Evolutionary conservation across 352 stramenopile genomes (phyloP).

Genomic region (Globisporangium viniferum): DNA sequence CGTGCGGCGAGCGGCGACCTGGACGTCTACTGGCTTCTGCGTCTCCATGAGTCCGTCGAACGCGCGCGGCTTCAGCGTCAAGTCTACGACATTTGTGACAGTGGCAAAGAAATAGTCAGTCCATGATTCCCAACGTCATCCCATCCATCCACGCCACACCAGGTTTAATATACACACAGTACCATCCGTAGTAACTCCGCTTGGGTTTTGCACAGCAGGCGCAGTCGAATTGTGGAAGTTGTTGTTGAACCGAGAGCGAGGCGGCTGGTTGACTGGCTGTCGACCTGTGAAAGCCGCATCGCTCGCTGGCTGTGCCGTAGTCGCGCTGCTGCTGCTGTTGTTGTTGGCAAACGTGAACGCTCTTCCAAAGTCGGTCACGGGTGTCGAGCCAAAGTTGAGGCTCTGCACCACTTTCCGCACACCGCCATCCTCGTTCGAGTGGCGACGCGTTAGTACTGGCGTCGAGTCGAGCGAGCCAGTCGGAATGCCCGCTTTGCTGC

Average conservation of each 20-base stretch:
- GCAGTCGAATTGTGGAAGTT: constrained; percentile 33
- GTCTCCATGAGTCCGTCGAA: constrained; percentile 21
- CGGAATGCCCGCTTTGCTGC: background rate
- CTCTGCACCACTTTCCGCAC: constrained; percentile 38
- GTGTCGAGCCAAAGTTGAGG: constrained; percentile 44
- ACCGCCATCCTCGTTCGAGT: constrained; percentile 21
- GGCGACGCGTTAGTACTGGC: constrained; percentile 41
- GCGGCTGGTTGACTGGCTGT: constrained; percentile 37
- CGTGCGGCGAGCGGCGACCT: constrained; percentile 20
- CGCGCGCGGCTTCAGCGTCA: constrained; percentile 39
- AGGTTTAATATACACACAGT: background rate
- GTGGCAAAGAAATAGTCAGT: background rate
- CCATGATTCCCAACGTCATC: background rate
- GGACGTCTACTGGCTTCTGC: constrained; percentile 19
- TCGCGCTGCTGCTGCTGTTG: background rate
- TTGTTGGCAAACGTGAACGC: constrained; percentile 3
- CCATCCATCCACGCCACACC: background rate
- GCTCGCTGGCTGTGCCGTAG: background rate
- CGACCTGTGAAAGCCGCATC: constrained; percentile 20
- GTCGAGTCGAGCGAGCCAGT: constrained; percentile 49
- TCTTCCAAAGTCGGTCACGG: constrained; percentile 15
- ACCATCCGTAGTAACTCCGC: constrained; percentile 39
- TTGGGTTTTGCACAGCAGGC: constrained; percentile 20
- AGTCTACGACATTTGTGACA: constrained; percentile 23
- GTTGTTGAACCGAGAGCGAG: constrained; percentile 50